Evolutionary conservation across 2,329 filamentous ascomycete species (phyloP), one percentile per base, ranked within the genome.

Genomic region (Fusarium sarcochroum): DNA sequence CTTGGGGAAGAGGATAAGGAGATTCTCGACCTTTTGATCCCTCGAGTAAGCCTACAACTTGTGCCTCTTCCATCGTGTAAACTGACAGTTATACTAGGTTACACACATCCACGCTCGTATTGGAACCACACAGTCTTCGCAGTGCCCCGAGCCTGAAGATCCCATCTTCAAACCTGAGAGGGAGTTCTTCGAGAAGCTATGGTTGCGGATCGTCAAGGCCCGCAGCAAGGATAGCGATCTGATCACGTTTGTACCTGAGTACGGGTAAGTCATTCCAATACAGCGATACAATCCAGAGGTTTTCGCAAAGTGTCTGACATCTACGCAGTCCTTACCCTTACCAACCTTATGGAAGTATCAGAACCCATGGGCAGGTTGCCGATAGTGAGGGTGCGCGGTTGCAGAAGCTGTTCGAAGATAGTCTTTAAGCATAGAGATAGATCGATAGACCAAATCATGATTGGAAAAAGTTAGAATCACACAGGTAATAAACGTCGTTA

Each of bases 31-130:
- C 15, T 49, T 0, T 18, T 49, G 9, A 18, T 49, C 6, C 21
- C 46, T 10, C 32, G 21, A 7, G 46, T 37, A 17, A 49, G 32
- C 6, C 9, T 8, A 6, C 2, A n/a, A 6, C n/a, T n/a, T 30
- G 27, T 30, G 11, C 10, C 4, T 30, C 1, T 11, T 30, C 27
- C 13, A 30, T 30, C 5, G 3, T 13, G 27, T 11, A 30, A 10
- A 13, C 10, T 30, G 27, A 30, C 27, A 30, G 27, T 13, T 10
- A 10, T 4, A 30, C 27, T 4, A 49, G 46, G 46, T 49, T 2
- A 49, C 46, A 37, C 46, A 49, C 5, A 37, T 49, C 7, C 46
- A 49, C 13, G 21, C 46, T 6, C 46, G 46, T 7, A 49, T 49
- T 5, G 46, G 46, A 14, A 49, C 46, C 8, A 49, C 46, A 2